Percentiles rank a stretch among this genome's conserved stretches.
Evolutionary conservation across 495 filamentous ascomycete species (phyloP).

Genomic region (Trichocladium antarcticum): DNA sequence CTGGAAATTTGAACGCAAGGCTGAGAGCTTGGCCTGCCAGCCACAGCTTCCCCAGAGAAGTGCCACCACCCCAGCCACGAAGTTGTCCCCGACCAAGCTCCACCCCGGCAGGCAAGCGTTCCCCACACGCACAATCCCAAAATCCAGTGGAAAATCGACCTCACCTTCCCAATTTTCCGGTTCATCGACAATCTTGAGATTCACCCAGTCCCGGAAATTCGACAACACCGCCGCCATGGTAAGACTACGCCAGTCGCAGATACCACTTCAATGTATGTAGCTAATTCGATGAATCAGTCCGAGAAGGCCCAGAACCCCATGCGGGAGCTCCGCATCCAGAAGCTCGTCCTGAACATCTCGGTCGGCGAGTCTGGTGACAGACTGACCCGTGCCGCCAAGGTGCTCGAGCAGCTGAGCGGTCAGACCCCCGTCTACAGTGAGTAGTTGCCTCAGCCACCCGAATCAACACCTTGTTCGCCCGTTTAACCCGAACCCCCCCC

Average conservation of each 20-base stretch:
- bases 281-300: slow-evolving; percentile 32
- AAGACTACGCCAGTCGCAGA: slow-evolving; percentile 1
- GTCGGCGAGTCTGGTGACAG: slow-evolving; percentile 99
- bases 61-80: slow-evolving; percentile 10
- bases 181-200: slow-evolving; percentile 3
- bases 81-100: slow-evolving; percentile 22
- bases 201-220: slow-evolving; percentile 16
- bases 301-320: slow-evolving; percentile 92
- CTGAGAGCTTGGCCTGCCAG: slow-evolving; percentile 21
- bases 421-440: slow-evolving; percentile 99
- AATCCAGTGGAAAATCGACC: slow-evolving; percentile 21
- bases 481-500: slow-evolving; percentile 5
- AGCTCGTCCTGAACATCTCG: slow-evolving; percentile 99
- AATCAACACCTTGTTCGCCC: neutral
- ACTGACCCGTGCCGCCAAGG: slow-evolving; percentile 98
- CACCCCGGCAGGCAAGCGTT: neutral
- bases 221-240: slow-evolving; percentile 25
- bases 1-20: slow-evolving; percentile 24
- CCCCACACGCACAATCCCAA: slow-evolving; percentile 25
- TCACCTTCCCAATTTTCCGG: slow-evolving; percentile 14
- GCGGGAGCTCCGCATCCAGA: slow-evolving; percentile 99
- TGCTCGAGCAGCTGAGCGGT: slow-evolving; percentile 98
- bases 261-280: slow-evolving; percentile 10
- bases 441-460: slow-evolving; percentile 12
- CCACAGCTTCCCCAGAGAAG: slow-evolving; percentile 12